These are phyloP conservation scores for Tricladium varicosporioides DNA, from an alignment of 2,329 filamentous ascomycete species.

Conservation along the genomic window DNA sequence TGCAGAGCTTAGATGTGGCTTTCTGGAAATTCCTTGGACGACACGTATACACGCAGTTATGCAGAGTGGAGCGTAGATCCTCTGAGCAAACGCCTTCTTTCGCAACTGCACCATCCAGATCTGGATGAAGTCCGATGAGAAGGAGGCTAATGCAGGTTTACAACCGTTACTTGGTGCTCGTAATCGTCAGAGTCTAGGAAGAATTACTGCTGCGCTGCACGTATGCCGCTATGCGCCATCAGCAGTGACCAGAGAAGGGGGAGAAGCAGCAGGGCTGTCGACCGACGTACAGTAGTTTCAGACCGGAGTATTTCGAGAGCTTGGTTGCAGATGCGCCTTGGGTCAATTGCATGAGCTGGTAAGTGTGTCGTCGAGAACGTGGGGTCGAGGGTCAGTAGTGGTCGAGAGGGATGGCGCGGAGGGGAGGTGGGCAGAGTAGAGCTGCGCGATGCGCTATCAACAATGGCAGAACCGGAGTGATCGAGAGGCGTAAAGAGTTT, in stretches of 20 bases:
- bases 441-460: background rate
- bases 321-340: slow-evolving; percentile 3
- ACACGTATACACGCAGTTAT: slow-evolving; percentile 27
- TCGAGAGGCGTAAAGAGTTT: background rate
- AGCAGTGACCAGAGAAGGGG: background rate
- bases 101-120: slow-evolving; percentile 20
- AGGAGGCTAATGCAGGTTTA: slow-evolving; percentile 27
- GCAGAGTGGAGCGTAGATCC: slow-evolving; percentile 28
- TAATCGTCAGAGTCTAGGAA: slow-evolving; percentile 12
- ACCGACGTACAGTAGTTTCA: slow-evolving; percentile 5
- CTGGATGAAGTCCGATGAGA: slow-evolving; percentile 13
- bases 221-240: slow-evolving; percentile 12
- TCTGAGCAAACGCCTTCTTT: slow-evolving; percentile 26
- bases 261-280: slow-evolving; percentile 9
- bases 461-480: background rate
- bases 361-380: slow-evolving; percentile 3
- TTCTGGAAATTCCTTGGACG: slow-evolving; percentile 32
- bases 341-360: slow-evolving; percentile 10
- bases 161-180: slow-evolving; percentile 22
- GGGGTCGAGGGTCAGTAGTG: slow-evolving; percentile 1
- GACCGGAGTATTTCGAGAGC: slow-evolving; percentile 7
- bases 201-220: background rate
- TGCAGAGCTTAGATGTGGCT: slow-evolving; percentile 18
- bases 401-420: background rate
- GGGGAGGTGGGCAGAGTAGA: background rate